phyloP scores from a whole-genome alignment of 768 basidiomycete species.

The Gymnopilus junonius region DNA sequence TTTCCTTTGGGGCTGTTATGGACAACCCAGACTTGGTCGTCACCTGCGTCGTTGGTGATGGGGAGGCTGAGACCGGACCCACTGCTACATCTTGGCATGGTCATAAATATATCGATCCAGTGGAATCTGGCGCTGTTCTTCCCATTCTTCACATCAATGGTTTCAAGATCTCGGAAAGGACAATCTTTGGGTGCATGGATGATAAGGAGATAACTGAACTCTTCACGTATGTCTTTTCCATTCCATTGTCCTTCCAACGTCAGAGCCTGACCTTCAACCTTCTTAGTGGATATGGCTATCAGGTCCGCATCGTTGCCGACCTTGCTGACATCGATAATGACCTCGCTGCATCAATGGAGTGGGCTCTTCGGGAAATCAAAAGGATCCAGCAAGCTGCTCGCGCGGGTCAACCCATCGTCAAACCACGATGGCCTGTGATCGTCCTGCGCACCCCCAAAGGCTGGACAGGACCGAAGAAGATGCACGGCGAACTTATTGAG shows the following conservation, averaged over 20 bases:
- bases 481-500: conserved; percentile 74
- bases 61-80: conserved; percentile 83
- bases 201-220: conserved; percentile 79
- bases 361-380: conserved; percentile 76
- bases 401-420: conserved; percentile 72
- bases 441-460: conserved; percentile 89
- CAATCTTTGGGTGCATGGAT: conserved; percentile 93
- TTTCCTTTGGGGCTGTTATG: conserved; percentile 89
- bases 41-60: conserved; percentile 83
- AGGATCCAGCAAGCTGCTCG: conserved; percentile 84
- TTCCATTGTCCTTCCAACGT: neutral
- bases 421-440: conserved; percentile 92
- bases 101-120: conserved; percentile 90
- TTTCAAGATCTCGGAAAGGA: conserved; percentile 91
- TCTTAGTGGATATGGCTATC: conserved; percentile 80
- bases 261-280: conserved; percentile 7
- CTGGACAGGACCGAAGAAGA: conserved; percentile 68
- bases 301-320: conserved; percentile 81
- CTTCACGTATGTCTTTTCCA: conserved; percentile 58
- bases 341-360: conserved; percentile 83
- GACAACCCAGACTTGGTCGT: conserved; percentile 87
- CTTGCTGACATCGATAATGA: conserved; percentile 71
- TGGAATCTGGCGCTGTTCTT: conserved; percentile 86
- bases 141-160: conserved; percentile 89
- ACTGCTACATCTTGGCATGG: conserved; percentile 87